These are phyloP conservation scores for Peronosclerospora sorghi DNA, from an alignment of 352 stramenopile genomes.

Conservation along the genomic window DNA sequence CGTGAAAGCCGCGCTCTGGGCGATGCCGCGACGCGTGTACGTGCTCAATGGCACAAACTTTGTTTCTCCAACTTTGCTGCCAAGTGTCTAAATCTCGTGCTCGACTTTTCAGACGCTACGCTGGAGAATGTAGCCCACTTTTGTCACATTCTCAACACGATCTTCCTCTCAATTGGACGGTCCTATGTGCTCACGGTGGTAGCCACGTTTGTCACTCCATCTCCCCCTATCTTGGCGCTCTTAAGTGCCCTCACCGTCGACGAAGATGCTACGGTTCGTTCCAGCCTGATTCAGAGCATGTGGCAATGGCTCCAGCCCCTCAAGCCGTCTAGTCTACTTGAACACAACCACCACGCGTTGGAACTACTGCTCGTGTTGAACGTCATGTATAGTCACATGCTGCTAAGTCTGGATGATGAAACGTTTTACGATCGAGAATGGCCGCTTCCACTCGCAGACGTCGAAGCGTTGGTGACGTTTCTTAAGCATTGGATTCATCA, in stretches of 20 bases:
- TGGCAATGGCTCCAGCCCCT: conserved; percentile 12
- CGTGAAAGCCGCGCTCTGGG: conserved; percentile 2
- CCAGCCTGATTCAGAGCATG: conserved; percentile 1
- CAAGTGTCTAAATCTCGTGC: conserved; percentile 22
- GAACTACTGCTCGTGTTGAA: conserved; percentile 53
- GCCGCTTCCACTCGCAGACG: conserved; percentile 35
- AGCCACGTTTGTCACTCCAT: conserved; percentile 34
- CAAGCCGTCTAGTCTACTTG: not conserved
- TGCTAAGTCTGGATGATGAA: conserved; percentile 56
- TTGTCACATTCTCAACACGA: too few relatives aligned
- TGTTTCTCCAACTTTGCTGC: conserved; percentile 31
- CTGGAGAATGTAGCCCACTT: not conserved
- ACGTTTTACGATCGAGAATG: conserved; percentile 54
- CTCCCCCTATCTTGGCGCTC: conserved; percentile 32
- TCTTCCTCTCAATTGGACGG: conserved; percentile 31
- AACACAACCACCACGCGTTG: conserved; percentile 17
- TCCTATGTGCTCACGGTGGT: conserved; percentile 36
- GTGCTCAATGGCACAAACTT: conserved; percentile 34
- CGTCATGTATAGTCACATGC: conserved; percentile 48
- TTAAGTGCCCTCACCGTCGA: conserved; percentile 41
- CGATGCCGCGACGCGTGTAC: conserved; percentile 11
- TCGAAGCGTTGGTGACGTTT: conserved; percentile 32
- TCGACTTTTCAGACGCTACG: conserved; percentile 3
- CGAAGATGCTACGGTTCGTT: conserved; percentile 1
- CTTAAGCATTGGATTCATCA: conserved; percentile 65